A percentile compares a stretch with the other conserved stretches of the same genome.
These are phyloP conservation scores for Amanita jacksonii DNA, from an alignment of 768 basidiomycete species.

Conservation along the genomic window DNA sequence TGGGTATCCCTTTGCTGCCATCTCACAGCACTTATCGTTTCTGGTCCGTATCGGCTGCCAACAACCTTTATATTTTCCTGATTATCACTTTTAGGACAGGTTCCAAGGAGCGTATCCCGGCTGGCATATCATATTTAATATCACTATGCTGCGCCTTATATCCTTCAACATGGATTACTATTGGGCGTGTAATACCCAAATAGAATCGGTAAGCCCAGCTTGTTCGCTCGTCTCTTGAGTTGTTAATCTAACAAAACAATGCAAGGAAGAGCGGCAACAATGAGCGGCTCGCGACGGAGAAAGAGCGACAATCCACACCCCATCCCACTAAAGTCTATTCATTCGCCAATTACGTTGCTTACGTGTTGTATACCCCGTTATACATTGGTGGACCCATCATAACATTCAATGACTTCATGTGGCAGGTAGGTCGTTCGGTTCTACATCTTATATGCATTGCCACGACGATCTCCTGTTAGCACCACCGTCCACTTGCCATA, in stretches of 20 bases:
- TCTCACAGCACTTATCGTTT: slow-evolving; percentile 44
- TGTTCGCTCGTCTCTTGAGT: not conserved
- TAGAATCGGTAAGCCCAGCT: not conserved
- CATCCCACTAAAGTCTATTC: slow-evolving; percentile 56
- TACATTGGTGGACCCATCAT: slow-evolving; percentile 96
- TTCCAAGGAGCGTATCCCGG: slow-evolving; percentile 74
- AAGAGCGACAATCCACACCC: slow-evolving; percentile 44
- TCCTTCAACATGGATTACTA: slow-evolving; percentile 92
- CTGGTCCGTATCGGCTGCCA: slow-evolving; percentile 41
- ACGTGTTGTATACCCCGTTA: slow-evolving; percentile 85
- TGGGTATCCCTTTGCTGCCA: slow-evolving; percentile 59
- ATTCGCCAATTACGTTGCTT: slow-evolving; percentile 68
- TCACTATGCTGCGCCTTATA: slow-evolving; percentile 88
- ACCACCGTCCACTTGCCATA: slow-evolving; percentile 48
- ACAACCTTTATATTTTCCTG: not conserved
- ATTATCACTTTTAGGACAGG: slow-evolving; percentile 37
- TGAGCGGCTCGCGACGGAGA: slow-evolving; percentile 33
- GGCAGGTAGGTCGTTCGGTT: slow-evolving; percentile 54
- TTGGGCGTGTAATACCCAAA: slow-evolving; percentile 55
- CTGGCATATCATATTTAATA: slow-evolving; percentile 94
- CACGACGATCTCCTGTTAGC: slow-evolving; percentile 26
- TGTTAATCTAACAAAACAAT: slow-evolving; percentile 8
- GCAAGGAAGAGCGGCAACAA: slow-evolving; percentile 13
- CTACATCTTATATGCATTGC: not conserved
- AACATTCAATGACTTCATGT: slow-evolving; percentile 91